Evolutionary conservation across 2,329 filamentous ascomycete species (phyloP), one percentile per base, ranked within the genome.

Genomic region (Hymenoscyphus occultus): DNA sequence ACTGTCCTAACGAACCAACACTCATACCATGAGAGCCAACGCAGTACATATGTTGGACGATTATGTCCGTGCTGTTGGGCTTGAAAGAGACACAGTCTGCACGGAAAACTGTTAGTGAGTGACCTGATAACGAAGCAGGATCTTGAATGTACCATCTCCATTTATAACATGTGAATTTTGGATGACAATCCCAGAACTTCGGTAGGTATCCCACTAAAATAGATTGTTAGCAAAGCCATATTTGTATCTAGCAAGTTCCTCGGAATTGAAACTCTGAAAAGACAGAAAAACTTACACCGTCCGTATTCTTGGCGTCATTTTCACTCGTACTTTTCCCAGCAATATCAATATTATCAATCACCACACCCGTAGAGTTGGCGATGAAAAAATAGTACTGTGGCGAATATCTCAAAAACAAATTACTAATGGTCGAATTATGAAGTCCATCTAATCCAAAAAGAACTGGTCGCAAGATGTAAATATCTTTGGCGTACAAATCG

Each of bases 11-110:
- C 0, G 86, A 90, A 7, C 89, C 89, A n/a, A 91, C 87, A 10
- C 84, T 87, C 69, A 91, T 90, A 48, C 89, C 89, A 71, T 91
- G 89, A 2, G 86, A 90, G 40, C 88, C 87, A 71, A 88, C 88
- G 77, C 89, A 91, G 65, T 80, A 77, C 3, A 91, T 77, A 67
- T 87, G 86, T 73, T 91, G 87, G 5, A 91, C 83, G 3, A 91
- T 75, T 7, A 91, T 84, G 68, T 90, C 83, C 56, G 87, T 90
- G 70, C 83, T 87, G 74, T 91, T 91, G 19, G 88, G 88, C 76
- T 91, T 91, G 81, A 91, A 91, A 0, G 87, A 87, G 13, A 91
- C 86, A 66, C 89, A 91, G 73, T 92, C 84, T 79, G 31, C 35
- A 56, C 13, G 39, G n/a, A 5, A 19, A 54, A 59, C 71, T 60